Evolutionary conservation across 768 basidiomycete genomes (phyloP), one percentile per base, ranked within the genome.

Genomic region (Agrocybe chaxingu): DNA sequence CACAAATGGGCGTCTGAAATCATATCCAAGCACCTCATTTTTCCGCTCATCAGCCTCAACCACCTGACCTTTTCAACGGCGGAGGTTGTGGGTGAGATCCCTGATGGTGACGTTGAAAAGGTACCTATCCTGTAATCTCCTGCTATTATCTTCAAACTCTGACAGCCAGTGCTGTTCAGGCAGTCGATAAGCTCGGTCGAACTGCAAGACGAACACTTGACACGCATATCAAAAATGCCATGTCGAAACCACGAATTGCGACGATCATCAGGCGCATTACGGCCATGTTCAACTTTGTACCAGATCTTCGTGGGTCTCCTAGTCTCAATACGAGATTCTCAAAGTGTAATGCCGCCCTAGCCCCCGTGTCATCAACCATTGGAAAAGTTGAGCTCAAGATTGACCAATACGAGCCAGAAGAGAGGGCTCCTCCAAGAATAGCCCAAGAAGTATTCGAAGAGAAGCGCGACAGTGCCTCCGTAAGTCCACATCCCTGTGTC

Each of bases 11-110:
- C 88, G 33, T 81, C 89, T 51, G 85, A 88, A 45, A 71, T 89
- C 48, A 74, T 92, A 45, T 91, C 89, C 53, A 85, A 77, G 55
- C 89, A 92, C 58, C 79, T 91, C 55, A 82, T 91, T 54, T 70
- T 85, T 53, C 89, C 89, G 6, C 74, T 91, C 52, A 83, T 92
- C 62, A 88, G 81, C 63, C 69, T 80, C 41, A 82, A 76, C 51
- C 82, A 89, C 64, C 66, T 89, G 55, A 78, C 84, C 2, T 85
- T 90, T 66, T 73, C 78, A 43, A 82, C 82, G 34, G 58, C 79
- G 47, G 79, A 87, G 53, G 66, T 77, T 39, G 66, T 89, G 50
- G 66, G 73, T 62, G 79, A 80, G 61, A 68, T 85, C 42, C 65
- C 81, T 39, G 76, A 78, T 51, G 61, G 58, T 40, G 85, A 87